Evolutionary conservation across 331 rosid genomes (phyloP), one percentile per base, ranked within the genome.

Genomic region (Dryas integrifolia): DNA sequence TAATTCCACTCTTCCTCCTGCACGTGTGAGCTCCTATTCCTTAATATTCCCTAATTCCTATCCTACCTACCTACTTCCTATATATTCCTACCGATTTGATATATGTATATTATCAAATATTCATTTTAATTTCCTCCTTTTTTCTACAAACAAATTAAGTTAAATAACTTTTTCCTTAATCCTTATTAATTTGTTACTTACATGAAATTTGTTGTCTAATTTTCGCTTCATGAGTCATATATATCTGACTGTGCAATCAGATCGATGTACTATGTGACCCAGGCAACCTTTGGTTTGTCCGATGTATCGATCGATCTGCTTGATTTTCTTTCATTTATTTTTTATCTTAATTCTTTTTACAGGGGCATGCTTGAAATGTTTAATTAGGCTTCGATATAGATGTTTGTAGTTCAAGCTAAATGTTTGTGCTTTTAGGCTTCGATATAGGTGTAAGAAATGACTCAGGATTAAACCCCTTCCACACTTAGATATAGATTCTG

Each of bases 1-100:
- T 50, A 49, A 13, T 39, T 55, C 77, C 6, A 16, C 82, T 65
- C 86, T 60, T 50, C 88, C 59, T 0, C 75, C 88, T 68, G 62
- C 85, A 78, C 92, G 89, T 80, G 97, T 92, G 88, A 89, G 95
- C 77, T 44, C 40, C 65, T 24, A 9, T 13, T 3, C 18, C n/a
- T 11, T 45, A 7, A 5, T 21, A 21, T 51, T 9, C 11, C 15
- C 13, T 56, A 9, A 10, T 67, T 7, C 48, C 41, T 7, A 30
- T 30, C 12, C 65, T 35, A 30, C 18, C 21, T 59, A 12, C 48
- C 48, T 44, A 9, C 2, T 44, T 44, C 9, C 48, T 49, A 9
- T 49, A 9, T 49, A 12, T 9, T 12, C n/a, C 38, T 3, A 57
- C 18, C 13, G 24, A 10, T 21, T 3, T 5, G 6, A 57, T 57